Evolutionary conservation across 768 basidiomycete species (phyloP).

Genomic region (Russula griseocarnosa): DNA sequence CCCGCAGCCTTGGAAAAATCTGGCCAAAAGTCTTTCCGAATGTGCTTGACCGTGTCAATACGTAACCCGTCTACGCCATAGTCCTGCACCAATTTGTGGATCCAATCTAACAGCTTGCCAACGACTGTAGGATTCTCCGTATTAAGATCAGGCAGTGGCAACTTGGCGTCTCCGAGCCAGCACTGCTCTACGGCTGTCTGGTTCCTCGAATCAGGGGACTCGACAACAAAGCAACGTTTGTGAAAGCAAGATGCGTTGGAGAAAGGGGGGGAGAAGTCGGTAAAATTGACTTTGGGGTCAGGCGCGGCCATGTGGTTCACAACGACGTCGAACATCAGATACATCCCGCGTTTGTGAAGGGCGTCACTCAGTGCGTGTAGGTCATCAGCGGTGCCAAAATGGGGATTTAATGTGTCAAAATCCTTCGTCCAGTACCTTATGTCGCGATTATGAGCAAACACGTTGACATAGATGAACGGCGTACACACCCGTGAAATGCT

Average conservation of each 20-base stretch:
- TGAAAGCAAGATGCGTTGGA: slow-evolving; percentile 40
- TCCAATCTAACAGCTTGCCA: slow-evolving; percentile 45
- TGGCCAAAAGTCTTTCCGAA: slow-evolving; percentile 53
- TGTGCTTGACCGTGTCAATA: slow-evolving; percentile 58
- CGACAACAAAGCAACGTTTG: slow-evolving; percentile 39
- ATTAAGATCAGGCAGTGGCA: slow-evolving; percentile 57
- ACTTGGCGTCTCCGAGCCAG: slow-evolving; percentile 53
- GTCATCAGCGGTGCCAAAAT: slow-evolving; percentile 52
- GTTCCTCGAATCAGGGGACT: slow-evolving; percentile 37
- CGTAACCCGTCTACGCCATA: slow-evolving; percentile 54
- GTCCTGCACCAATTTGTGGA: slow-evolving; percentile 42
- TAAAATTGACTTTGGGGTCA: slow-evolving; percentile 30
- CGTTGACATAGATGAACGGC: background rate
- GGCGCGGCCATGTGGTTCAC: slow-evolving; percentile 55
- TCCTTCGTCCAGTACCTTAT: slow-evolving; percentile 50
- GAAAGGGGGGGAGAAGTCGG: slow-evolving; percentile 35
- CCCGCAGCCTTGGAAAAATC: slow-evolving; percentile 46
- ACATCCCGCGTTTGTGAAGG: slow-evolving; percentile 52
- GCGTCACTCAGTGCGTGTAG: slow-evolving; percentile 46
- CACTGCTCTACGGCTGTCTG: slow-evolving; percentile 52
- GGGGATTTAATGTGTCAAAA: slow-evolving; percentile 46
- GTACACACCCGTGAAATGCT: slow-evolving; percentile 51
- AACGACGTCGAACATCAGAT: slow-evolving; percentile 60
- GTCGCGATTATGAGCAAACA: background rate
- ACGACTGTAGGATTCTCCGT: slow-evolving; percentile 50